Evolutionary conservation across 192 early-diverging fungal genomes (phyloP).

Genomic region (Pilaira anomala): DNA sequence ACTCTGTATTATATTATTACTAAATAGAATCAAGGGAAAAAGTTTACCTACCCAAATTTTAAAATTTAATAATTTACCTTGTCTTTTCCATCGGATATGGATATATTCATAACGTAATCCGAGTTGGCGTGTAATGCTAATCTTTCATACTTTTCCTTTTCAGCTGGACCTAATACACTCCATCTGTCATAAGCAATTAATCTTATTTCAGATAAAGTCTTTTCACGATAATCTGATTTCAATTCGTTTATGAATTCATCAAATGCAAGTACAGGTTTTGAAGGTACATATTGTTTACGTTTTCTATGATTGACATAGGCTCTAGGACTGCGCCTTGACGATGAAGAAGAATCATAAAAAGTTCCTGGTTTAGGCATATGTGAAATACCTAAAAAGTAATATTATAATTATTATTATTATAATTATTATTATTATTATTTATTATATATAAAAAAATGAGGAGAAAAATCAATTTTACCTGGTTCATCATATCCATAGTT

Average conservation of each 20-base stretch:
- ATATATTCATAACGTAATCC: slow-evolving; percentile 5
- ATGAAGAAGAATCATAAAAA: not conserved
- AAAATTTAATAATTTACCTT: too few relatives aligned
- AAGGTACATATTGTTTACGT: slow-evolving; percentile 1
- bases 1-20: too few relatives aligned
- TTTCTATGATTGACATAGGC: not conserved
- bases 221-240: not conserved
- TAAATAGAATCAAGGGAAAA: too few relatives aligned
- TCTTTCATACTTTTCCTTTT: slow-evolving; percentile 13
- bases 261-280: not conserved
- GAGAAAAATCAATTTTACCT: not conserved
- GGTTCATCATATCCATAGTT: not conserved
- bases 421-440: not conserved
- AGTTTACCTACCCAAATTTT: too few relatives aligned
- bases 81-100: not conserved
- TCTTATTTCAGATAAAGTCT: not conserved
- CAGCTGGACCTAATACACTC: not conserved
- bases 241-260: not conserved
- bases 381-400: not conserved
- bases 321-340: too few relatives aligned
- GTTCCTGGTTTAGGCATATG: not conserved
- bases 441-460: not conserved
- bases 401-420: not conserved
- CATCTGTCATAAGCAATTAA: not conserved
- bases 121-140: slow-evolving; percentile 11